Conservation (phyloP, 2,329 filamentous ascomycete genomes). For the Fusarium lateritium region DNA sequence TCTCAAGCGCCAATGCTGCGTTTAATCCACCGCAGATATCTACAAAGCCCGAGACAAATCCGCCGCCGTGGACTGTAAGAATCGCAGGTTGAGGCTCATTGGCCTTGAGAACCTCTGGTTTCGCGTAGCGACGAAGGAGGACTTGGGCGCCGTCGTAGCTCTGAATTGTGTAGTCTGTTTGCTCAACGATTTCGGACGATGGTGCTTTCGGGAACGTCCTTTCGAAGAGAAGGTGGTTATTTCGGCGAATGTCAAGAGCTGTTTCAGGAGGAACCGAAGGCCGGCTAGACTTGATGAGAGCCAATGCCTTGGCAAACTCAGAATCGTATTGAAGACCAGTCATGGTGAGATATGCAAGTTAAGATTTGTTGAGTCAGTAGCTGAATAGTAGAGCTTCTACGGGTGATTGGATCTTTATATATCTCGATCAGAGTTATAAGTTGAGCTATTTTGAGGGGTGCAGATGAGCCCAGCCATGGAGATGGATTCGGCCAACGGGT, state of each 20-base stretch:
- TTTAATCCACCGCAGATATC: slow-evolving; percentile 17
- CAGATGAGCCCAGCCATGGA: background rate
- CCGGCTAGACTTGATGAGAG: slow-evolving; percentile 24
- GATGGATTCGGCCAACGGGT: background rate
- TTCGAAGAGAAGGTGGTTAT: slow-evolving; percentile 19
- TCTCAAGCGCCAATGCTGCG: slow-evolving; percentile 8
- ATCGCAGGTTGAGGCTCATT: slow-evolving; percentile 32
- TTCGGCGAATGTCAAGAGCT: slow-evolving; percentile 31
- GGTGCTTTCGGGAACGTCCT: slow-evolving; percentile 18
- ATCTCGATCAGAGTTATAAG: background rate
- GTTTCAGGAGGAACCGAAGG: slow-evolving; percentile 13
- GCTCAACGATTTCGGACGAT: slow-evolving; percentile 8
- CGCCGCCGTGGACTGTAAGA: slow-evolving; percentile 40
- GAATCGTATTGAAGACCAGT: slow-evolving; percentile 35
- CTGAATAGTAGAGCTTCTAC: background rate
- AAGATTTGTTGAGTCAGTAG: background rate
- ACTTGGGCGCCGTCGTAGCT: slow-evolving; percentile 34
- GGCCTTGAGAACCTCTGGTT: slow-evolving; percentile 7
- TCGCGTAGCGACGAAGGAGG: slow-evolving; percentile 35
- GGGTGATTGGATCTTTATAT: slow-evolving; percentile 14
- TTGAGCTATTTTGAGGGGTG: slow-evolving; percentile 9
- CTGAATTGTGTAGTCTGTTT: slow-evolving; percentile 26
- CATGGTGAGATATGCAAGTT: slow-evolving; percentile 10
- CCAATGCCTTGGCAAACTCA: slow-evolving; percentile 39
- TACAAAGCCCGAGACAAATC: slow-evolving; percentile 26